Base-by-base conservation (phyloP, 2,329 filamentous ascomycete species). In the Triangularia setosa region DNA sequence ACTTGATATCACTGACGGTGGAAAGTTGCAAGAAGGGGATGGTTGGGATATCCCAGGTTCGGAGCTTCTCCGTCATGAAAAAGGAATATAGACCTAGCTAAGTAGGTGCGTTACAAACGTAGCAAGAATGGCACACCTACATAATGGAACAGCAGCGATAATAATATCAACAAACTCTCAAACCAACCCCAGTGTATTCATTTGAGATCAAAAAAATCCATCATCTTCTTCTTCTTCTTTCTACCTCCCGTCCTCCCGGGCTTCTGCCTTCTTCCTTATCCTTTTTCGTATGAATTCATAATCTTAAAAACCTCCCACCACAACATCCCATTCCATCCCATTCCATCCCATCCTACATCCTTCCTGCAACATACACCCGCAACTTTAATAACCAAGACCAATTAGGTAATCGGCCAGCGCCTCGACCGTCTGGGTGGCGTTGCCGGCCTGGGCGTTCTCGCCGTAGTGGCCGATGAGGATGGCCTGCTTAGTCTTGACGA, bases 381-480 rank as follows among this genome's bases (percentile, higher is more conserved):
- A 28, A n/a, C n/a, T 35, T 82, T 87, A 97, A 83, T 96, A 97
- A 69, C 87, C 87, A 69, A 86, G 81, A 72, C 86, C 84, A 77
- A 91, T 88, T 69, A 97, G 87, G 83, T 98, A 97, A 79, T 96
- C 91, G 73, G 87, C 92, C 68, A 99, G 85, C 73, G 87, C 83
- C 82, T 94, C 91, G 70, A 96, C 90, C 58, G 90, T 91, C 76
- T 86, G 86, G 72, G 88, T 88, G 68, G 92, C 88, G 77, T 90
- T 89, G 75, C 91, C 88, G 60, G 90, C 91, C 76, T 90, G 83
- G 71, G 88, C 81, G 67, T 77, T 77, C 77, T 96, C 92, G 70
- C 83, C 84, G 84, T 98, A 92, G 83, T 97, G 92, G 71, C 87
- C 90, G 76, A 99, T 80, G 75, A 99, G 86, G 77, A 98, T 88